Conservation (phyloP, 2,329 filamentous ascomycete genomes). For the Colletotrichum sp. region DNA sequence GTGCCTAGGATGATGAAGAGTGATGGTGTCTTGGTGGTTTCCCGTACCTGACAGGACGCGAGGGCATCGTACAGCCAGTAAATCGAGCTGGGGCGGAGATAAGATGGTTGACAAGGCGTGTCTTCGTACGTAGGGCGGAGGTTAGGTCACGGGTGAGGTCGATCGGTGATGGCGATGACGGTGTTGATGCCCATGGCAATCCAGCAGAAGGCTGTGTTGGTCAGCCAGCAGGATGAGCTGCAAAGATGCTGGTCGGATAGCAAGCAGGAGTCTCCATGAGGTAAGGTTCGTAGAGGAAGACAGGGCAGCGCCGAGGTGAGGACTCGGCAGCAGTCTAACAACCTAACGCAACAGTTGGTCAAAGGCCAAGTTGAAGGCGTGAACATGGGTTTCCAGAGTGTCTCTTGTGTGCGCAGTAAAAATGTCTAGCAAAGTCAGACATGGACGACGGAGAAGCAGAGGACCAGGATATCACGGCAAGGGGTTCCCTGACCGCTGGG, state of each 20-base stretch:
- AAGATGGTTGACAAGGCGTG: neutral
- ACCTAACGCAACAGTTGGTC: neutral
- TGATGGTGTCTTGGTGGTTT: neutral
- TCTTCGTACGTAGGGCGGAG: neutral
- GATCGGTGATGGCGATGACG: neutral
- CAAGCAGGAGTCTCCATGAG: neutral
- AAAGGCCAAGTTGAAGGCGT: neutral
- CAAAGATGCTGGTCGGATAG: neutral
- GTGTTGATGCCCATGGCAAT: neutral
- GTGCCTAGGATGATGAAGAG: neutral
- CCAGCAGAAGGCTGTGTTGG: neutral
- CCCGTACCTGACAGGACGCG: neutral
- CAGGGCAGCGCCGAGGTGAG: neutral
- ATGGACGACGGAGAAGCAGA: neutral
- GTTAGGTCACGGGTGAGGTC: neutral
- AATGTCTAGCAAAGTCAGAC: neutral
- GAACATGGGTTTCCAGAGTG: neutral
- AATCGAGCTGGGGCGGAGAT: neutral
- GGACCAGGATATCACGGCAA: neutral
- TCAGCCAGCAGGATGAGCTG: neutral
- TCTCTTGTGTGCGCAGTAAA: neutral
- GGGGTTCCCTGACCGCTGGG: constrained; percentile 4
- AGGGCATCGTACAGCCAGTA: neutral
- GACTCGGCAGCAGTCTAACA: neutral
- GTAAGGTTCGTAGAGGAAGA: neutral